Evolutionary conservation across 441 rosid genomes (phyloP), one percentile per base, ranked within the genome.

Genomic region (Sinapis alba): DNA sequence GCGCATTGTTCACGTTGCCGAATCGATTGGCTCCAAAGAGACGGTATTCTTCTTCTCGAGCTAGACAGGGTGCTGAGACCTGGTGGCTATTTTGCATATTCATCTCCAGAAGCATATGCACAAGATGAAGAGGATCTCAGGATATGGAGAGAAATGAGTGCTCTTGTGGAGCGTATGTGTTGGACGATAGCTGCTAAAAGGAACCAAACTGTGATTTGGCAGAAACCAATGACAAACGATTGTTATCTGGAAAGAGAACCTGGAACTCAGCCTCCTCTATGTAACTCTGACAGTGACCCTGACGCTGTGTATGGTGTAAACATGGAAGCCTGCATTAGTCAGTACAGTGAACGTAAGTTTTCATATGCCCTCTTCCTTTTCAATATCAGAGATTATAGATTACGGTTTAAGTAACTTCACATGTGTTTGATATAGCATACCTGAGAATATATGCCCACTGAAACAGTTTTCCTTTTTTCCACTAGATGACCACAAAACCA

Each of bases 81-180:
- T 27, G 98, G 99, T 60, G 99, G 98, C 75, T 96, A 96, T 76
- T 96, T 96, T 79, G 99, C 94, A 16, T 96, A 96, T 78, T 96
- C 99, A 21, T 93, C 98, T 73, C 99, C 98, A 30, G 99, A 96
- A 84, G 99, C 99, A 24, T 96, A 96, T 86, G 99, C 99, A 53
- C 99, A 96, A 81, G 98, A 96, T 45, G 97, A 92, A 81, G 97
- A 93, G 80, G 96, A 96, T 79, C 91, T 86, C 62, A 89, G 97
- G 66, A 96, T 96, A 34, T 96, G 99, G 99, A 91, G 78, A 80
- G 87, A 89, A 71, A 96, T 96, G 99, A 96, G 98, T 73, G 84
- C 92, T 73, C 87, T 96, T 64, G 97, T 90, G 11, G 90, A 72
- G 61, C 88, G 93, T 34, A 96, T 96, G 99, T 96, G 99, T 72